Evolutionary conservation across 257 asterid species (phyloP).

Genomic region (Capsicum pubescens): DNA sequence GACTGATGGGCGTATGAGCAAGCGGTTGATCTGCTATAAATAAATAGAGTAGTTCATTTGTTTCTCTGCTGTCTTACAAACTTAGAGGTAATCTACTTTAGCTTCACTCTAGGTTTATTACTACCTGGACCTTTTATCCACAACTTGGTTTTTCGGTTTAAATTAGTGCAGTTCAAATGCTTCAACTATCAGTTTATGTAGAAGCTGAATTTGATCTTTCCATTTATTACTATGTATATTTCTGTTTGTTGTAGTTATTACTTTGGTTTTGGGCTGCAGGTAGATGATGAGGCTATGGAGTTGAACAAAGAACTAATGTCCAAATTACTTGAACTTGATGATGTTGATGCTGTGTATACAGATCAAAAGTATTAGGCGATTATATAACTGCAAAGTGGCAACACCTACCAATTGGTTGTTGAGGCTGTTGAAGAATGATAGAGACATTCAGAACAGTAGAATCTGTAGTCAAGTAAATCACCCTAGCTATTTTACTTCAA

Average conservation of each 20-base stretch:
- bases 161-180: background rate
- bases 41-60: constrained; percentile 9
- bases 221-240: background rate
- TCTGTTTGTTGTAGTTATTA: background rate
- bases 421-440: constrained; percentile 11
- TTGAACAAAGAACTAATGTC: constrained; percentile 80
- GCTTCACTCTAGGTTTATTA: background rate
- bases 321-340: constrained; percentile 89
- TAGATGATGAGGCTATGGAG: constrained; percentile 93
- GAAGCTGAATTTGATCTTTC: background rate
- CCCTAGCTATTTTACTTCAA: constrained; percentile 1
- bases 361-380: constrained; percentile 59
- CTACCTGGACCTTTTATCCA: background rate
- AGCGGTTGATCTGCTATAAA: background rate
- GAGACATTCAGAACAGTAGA: background rate
- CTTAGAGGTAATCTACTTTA: background rate
- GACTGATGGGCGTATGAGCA: background rate
- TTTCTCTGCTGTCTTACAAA: background rate
- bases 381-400: background rate
- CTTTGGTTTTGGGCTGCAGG: constrained; percentile 49
- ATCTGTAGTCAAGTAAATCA: constrained; percentile 15
- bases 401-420: background rate
- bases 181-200: constrained; percentile 15
- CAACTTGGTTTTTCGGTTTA: background rate
- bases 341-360: constrained; percentile 88